These are phyloP conservation scores for Tephrocybe sp. DNA, from an alignment of 768 basidiomycete species.

Conservation along the genomic window DNA sequence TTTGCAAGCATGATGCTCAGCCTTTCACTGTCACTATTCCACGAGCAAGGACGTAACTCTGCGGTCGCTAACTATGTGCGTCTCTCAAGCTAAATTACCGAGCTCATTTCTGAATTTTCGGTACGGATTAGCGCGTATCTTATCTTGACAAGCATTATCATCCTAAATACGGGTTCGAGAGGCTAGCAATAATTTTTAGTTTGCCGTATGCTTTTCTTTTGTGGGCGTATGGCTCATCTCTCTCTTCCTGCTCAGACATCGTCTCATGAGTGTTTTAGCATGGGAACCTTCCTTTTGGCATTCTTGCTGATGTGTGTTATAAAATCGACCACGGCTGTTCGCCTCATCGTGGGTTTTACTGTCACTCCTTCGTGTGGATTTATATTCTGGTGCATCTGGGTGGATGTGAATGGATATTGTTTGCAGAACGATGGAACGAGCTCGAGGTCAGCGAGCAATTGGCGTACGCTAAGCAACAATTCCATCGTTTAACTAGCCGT, in stretches of 20 bases:
- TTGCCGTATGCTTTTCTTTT: not conserved
- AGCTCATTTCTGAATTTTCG: not conserved
- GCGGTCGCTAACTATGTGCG: not conserved
- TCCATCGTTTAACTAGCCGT: no score
- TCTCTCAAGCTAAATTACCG: not conserved
- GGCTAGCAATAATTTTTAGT: not conserved
- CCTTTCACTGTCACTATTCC: not conserved
- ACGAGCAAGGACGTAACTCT: not conserved
- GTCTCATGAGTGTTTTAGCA: constrained; percentile 7
- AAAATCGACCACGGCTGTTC: constrained; percentile 14
- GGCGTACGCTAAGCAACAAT: no score
- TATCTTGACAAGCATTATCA: not conserved
- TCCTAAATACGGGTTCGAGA: not conserved
- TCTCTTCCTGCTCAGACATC: not conserved
- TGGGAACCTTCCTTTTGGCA: constrained; percentile 23
- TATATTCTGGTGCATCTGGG: constrained; percentile 23
- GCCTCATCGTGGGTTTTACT: constrained; percentile 13
- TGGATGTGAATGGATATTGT: no score
- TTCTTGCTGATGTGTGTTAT: constrained; percentile 26
- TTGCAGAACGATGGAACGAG: no score
- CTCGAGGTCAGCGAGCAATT: no score
- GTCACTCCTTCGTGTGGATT: constrained; percentile 10
- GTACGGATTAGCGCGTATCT: not conserved
- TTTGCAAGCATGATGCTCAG: constrained; percentile 6
- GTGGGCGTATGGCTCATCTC: not conserved